These are phyloP conservation scores for Tylopilus sp. DNA, from an alignment of 768 basidiomycete species.

Conservation along the genomic window DNA sequence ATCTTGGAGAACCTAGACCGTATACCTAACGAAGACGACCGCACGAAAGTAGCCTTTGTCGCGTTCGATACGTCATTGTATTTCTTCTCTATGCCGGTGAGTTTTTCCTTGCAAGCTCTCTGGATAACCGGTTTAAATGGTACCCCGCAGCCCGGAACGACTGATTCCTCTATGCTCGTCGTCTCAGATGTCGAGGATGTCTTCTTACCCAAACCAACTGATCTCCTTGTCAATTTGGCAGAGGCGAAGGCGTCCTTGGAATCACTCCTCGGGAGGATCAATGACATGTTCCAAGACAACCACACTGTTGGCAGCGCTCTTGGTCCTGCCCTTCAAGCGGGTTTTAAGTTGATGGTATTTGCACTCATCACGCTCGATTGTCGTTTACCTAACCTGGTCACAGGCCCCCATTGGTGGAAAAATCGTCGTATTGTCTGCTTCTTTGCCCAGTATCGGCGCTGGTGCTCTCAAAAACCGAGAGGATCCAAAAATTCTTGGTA, in stretches of 20 bases:
- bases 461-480: constrained; percentile 95
- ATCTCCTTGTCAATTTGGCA: constrained; percentile 91
- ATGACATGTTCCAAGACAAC: constrained; percentile 98
- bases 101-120: not conserved
- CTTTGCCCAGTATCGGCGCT: constrained; percentile 82
- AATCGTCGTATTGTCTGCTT: constrained; percentile 82
- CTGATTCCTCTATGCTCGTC: constrained; percentile 92
- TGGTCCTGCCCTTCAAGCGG: constrained; percentile 92
- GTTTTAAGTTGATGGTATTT: constrained; percentile 88
- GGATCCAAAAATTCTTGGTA: constrained; percentile 94
- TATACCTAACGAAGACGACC: constrained; percentile 89
- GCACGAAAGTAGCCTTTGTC: constrained; percentile 91
- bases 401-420: constrained; percentile 94
- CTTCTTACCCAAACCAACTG: constrained; percentile 94
- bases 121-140: not conserved
- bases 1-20: constrained; percentile 94
- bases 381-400: not conserved
- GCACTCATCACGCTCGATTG: not conserved
- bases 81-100: constrained; percentile 89
- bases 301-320: constrained; percentile 90
- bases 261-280: constrained; percentile 73
- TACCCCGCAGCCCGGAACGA: constrained; percentile 50
- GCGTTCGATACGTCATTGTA: constrained; percentile 91
- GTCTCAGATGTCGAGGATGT: constrained; percentile 97
- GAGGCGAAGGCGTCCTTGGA: constrained; percentile 83